Conservation (phyloP, 176 grass and related monocot species). For the Carex pumila region DNA sequence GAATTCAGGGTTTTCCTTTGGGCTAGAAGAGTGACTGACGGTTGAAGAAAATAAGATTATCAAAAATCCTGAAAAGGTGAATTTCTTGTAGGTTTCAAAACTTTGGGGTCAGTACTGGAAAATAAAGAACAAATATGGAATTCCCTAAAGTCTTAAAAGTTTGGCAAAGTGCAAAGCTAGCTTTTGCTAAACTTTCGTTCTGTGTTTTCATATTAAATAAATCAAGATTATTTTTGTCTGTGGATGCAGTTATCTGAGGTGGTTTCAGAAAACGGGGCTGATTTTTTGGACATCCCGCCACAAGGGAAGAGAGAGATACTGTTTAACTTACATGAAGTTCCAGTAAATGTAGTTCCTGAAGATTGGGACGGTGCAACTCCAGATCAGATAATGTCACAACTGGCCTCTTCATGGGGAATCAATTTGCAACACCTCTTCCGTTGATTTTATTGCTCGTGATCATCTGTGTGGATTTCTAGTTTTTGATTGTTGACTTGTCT, state of each 20-base stretch:
- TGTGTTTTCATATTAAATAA: neutral
- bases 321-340: conserved; percentile 59
- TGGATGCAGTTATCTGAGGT: conserved; percentile 68
- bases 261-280: conserved; percentile 63
- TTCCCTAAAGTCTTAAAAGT: neutral
- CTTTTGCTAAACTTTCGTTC: neutral
- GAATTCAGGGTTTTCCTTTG: conserved; percentile 75
- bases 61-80: conserved; percentile 35
- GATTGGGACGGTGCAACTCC: conserved; percentile 81
- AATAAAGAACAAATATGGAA: neutral
- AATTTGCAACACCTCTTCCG: conserved; percentile 69
- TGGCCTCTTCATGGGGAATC: conserved; percentile 82
- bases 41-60: conserved; percentile 39
- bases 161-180: neutral
- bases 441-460: conserved; percentile 26
- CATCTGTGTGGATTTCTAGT: conserved; percentile 20
- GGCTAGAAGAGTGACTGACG: conserved; percentile 60
- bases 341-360: conserved; percentile 50
- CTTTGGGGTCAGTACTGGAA: neutral
- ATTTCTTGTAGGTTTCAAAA: conserved; percentile 12
- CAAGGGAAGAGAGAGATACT: conserved; percentile 66
- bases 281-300: conserved; percentile 60
- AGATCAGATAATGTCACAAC: conserved; percentile 87
- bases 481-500: conserved; percentile 45
- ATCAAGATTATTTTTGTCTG: neutral